Percentiles rank a stretch among this genome's conserved stretches.
These are phyloP conservation scores for Magnaporthales sp. DNA, from an alignment of 2,329 filamentous ascomycete genomes.

Conservation along the genomic window DNA sequence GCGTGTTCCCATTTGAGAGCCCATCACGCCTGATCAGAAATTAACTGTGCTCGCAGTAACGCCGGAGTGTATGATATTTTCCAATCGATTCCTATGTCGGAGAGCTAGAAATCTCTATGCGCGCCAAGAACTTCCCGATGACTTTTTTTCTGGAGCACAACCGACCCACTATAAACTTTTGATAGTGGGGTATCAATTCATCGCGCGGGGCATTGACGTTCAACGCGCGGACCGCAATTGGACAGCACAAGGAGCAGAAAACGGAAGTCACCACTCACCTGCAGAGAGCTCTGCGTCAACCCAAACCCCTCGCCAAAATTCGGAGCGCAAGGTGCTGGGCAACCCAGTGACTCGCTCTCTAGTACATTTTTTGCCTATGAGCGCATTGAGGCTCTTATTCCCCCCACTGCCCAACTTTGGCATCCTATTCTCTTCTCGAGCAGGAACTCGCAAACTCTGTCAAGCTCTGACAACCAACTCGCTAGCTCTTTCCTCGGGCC, in stretches of 20 bases:
- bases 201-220: background rate
- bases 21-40: slow-evolving; percentile 11
- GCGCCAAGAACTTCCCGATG: background rate
- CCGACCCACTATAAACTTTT: background rate
- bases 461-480: slow-evolving; percentile 1
- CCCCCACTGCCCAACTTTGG: slow-evolving; percentile 1
- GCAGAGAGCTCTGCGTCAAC: slow-evolving; percentile 1
- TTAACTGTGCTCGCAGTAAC: background rate
- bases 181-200: background rate
- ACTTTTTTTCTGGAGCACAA: slow-evolving; percentile 3
- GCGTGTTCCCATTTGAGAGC: slow-evolving; percentile 11
- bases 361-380: slow-evolving; percentile 15
- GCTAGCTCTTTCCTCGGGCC: slow-evolving; percentile 6
- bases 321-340: slow-evolving; percentile 3
- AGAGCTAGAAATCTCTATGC: background rate
- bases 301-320: background rate
- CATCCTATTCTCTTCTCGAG: slow-evolving; percentile 8
- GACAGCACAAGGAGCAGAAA: background rate
- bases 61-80: background rate
- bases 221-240: background rate
- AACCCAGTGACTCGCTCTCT: slow-evolving; percentile 16
- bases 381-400: slow-evolving; percentile 8
- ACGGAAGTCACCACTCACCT: slow-evolving; percentile 1
- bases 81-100: background rate
- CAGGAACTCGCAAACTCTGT: slow-evolving; percentile 2